Conservation (phyloP, 257 asterid species). For the Solanum bulbocastanum region DNA sequence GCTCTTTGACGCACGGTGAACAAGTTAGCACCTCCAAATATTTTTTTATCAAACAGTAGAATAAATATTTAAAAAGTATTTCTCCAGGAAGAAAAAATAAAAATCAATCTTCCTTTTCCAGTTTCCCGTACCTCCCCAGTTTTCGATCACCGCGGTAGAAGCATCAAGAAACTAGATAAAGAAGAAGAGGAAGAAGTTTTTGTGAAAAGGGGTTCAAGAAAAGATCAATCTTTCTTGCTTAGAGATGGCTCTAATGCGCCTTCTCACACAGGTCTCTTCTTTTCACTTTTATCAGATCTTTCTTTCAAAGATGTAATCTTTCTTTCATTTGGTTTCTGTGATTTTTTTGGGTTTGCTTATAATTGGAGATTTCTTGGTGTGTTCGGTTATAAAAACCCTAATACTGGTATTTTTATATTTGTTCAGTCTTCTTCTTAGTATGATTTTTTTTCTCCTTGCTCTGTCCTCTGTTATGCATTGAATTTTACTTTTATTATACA, state of each 20-base stretch:
- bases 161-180: background rate
- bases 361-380: background rate
- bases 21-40: background rate
- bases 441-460: background rate
- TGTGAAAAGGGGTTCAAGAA: background rate
- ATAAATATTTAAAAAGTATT: background rate
- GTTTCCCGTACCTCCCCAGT: background rate
- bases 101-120: background rate
- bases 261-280: conserved; percentile 40
- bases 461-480: background rate
- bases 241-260: conserved; percentile 56
- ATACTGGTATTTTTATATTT: background rate
- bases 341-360: background rate
- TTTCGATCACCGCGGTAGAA: background rate
- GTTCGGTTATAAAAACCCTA: conserved; percentile 26
- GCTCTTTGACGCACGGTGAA: background rate
- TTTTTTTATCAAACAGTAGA: background rate
- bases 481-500: conserved; percentile 12
- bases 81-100: background rate
- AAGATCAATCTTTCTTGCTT: conserved; percentile 11
- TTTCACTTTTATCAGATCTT: background rate
- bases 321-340: background rate
- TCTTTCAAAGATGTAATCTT: background rate
- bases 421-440: background rate
- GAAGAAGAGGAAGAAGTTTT: background rate